Base-by-base conservation (phyloP, 306 rosid species). In the Cucurbita pepo region DNA sequence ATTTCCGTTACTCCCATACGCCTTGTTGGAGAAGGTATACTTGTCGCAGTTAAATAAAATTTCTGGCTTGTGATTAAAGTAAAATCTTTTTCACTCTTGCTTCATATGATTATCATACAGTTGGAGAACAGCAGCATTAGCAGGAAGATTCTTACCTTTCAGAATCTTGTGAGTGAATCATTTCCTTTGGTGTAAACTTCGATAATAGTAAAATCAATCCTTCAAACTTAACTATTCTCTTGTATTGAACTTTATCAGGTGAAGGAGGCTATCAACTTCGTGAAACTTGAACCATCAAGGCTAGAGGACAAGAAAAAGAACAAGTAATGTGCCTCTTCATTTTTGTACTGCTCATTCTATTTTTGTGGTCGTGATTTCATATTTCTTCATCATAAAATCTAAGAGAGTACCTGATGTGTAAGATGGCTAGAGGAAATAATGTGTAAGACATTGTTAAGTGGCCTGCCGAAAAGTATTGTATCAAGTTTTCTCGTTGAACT, bases 11-110 rank as follows among this genome's bases (percentile, higher is more conserved):
- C 89, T 93, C 74, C 88, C 85, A 12, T 60, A 51, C 74, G 19
- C 89, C 77, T 80, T 88, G 78, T 96, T 93, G 76, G 84, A 86
- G 82, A 93, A 88, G 96, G 98, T 93, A 82, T 53, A 77, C 80
- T 48, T 10, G 52, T 16, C 56, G 60, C 77, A 56, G 56, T 53
- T 36, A 59, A 56, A 47, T 57, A 62, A 51, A 53, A 64, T 63
- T 47, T 12, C 67, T 76, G 22, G 69, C 54, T 57, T 56, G 61
- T 65, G 8, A 38, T 69, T 48, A 57, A 7, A 47, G 71, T 66
- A 36, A 53, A 50, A 59, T 13, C 51, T 50, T n/a, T 47, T 47
- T 70, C 80, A 59, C 38, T 78, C 79, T 87, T 77, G 83, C 71
- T 69, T 60, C 77, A 47, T 57, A 30, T 62, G 22, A 76, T 81